Conservation (phyloP, 129 eudicot genomes). For the Artemisia argyi region DNA sequence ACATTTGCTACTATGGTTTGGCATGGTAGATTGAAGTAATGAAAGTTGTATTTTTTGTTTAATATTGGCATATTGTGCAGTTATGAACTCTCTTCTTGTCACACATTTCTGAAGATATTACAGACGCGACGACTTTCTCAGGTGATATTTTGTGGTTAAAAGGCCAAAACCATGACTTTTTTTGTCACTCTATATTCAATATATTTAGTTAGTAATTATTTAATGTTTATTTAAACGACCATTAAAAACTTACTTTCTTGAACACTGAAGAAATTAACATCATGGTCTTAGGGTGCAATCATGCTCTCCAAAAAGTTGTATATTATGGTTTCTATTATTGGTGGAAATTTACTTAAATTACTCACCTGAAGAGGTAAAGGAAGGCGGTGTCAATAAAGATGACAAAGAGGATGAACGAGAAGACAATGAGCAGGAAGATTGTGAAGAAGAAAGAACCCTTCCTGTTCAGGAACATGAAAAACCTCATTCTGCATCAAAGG, state of each 20-base stretch:
- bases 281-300: too few species aligned
- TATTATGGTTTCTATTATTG: too few species aligned
- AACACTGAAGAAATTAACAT: too few species aligned
- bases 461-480: conserved; percentile 27
- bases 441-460: conserved; percentile 41
- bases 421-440: conserved; percentile 64
- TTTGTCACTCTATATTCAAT: not conserved
- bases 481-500: conserved; percentile 24
- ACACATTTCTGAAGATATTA: conserved; percentile 78
- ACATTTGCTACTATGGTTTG: too few species aligned
- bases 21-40: too few species aligned
- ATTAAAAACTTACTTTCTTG: too few species aligned
- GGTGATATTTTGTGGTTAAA: conserved; percentile 40
- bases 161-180: not conserved
- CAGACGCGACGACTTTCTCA: conserved; percentile 74
- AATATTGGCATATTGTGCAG: conserved; percentile 41
- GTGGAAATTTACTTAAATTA: conserved; percentile 49
- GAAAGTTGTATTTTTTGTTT: conserved; percentile 11
- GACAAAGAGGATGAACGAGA: conserved; percentile 65
- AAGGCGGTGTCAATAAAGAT: conserved; percentile 59
- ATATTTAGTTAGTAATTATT: not conserved
- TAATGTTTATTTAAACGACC: not conserved
- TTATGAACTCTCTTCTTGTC: conserved; percentile 76
- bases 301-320: too few species aligned
- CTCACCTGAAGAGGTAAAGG: conserved; percentile 68